Evolutionary conservation across 2,329 filamentous ascomycete genomes (phyloP).

Genomic region (Pseudogymnoascus sp.): DNA sequence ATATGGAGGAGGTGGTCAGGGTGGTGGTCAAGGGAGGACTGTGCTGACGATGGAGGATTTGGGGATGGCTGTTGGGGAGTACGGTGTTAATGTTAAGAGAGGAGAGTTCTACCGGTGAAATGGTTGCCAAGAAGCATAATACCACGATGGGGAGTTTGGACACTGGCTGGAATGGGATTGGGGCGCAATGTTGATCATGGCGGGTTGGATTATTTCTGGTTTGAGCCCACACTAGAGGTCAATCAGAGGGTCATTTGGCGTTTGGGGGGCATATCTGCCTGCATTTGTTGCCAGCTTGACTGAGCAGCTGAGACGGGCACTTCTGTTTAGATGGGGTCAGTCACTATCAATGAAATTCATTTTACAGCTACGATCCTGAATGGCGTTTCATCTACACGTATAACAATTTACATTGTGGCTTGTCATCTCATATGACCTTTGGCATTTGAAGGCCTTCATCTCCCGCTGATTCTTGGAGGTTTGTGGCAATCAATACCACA

Average conservation of each 20-base stretch:
- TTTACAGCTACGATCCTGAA: background rate
- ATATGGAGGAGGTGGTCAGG: conserved; percentile 81
- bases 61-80: conserved; percentile 96
- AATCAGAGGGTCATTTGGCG: background rate
- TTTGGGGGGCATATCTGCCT: background rate
- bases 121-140: background rate
- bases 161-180: background rate
- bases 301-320: background rate
- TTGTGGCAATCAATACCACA: background rate
- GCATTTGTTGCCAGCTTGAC: background rate
- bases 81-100: conserved; percentile 93
- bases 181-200: conserved; percentile 4
- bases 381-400: background rate
- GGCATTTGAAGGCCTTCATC: too few species aligned
- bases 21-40: conserved; percentile 80
- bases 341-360: background rate
- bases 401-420: background rate
- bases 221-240: background rate
- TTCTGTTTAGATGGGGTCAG: background rate
- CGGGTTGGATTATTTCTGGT: background rate
- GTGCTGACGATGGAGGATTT: conserved; percentile 98
- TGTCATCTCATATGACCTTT: too few species aligned
- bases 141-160: conserved; percentile 6
- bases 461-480: too few species aligned
- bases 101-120: conserved; percentile 86